Percentiles rank a stretch among this genome's conserved stretches.
These are phyloP conservation scores for Bisporella sp. DNA, from an alignment of 2,329 filamentous ascomycete species.

Conservation along the genomic window DNA sequence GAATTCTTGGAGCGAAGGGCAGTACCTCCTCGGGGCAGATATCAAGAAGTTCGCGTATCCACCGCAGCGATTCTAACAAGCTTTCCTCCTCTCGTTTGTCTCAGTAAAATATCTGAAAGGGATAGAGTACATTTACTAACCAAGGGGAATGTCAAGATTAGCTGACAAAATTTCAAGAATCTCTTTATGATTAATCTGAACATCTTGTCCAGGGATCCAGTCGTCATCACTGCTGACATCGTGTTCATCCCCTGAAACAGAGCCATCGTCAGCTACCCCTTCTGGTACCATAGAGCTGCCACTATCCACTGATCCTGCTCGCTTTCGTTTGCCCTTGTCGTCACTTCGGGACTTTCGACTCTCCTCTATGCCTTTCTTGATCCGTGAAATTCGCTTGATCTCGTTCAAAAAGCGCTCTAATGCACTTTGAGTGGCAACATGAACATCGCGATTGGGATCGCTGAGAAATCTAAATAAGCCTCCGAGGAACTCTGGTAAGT, in stretches of 20 bases:
- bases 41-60: slow-evolving; percentile 95
- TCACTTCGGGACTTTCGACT: slow-evolving; percentile 61
- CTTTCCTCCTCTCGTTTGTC: slow-evolving; percentile 72
- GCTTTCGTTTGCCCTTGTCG: slow-evolving; percentile 53
- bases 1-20: slow-evolving; percentile 84
- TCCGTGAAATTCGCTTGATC: slow-evolving; percentile 86
- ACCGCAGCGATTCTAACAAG: slow-evolving; percentile 80
- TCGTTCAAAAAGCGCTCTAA: slow-evolving; percentile 87
- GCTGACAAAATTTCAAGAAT: slow-evolving; percentile 88
- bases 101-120: too few relatives aligned
- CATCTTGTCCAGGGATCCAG: slow-evolving; percentile 96
- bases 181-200: slow-evolving; percentile 85
- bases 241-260: slow-evolving; percentile 48
- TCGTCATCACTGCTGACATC: slow-evolving; percentile 72
- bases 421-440: slow-evolving; percentile 81
- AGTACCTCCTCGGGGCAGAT: slow-evolving; percentile 96
- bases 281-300: slow-evolving; percentile 43
- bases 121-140: slow-evolving; percentile 34
- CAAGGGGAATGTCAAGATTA: slow-evolving; percentile 76
- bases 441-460: slow-evolving; percentile 88
- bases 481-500: slow-evolving; percentile 83
- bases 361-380: slow-evolving; percentile 88
- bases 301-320: slow-evolving; percentile 64
- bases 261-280: slow-evolving; percentile 53
- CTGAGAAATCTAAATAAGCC: slow-evolving; percentile 88